A percentile compares a stretch with the other conserved stretches of the same genome.
These are phyloP conservation scores for Domatiomyces catenatus DNA, from an alignment of 2,329 filamentous ascomycete genomes.

Conservation along the genomic window DNA sequence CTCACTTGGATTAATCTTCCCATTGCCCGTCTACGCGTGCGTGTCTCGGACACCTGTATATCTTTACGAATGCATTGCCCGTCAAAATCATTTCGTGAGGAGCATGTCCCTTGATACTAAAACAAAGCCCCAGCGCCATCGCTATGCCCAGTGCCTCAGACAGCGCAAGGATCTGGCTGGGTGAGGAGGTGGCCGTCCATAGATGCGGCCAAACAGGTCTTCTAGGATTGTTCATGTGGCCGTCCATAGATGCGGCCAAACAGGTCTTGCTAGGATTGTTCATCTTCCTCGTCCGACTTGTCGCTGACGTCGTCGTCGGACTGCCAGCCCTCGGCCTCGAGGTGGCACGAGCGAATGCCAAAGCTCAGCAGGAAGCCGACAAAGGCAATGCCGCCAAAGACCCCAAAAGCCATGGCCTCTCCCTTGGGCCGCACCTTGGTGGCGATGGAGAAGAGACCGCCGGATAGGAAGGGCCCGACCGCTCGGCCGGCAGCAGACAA, in stretches of 20 bases:
- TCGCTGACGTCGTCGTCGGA: constrained; percentile 27
- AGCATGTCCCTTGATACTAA: neutral
- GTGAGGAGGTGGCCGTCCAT: neutral
- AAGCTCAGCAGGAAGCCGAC: constrained; percentile 67
- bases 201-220: neutral
- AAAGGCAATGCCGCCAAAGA: constrained; percentile 72
- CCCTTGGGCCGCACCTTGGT: constrained; percentile 61
- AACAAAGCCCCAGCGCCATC: neutral
- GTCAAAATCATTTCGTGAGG: neutral
- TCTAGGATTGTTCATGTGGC: constrained; percentile 6
- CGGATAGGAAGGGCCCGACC: constrained; percentile 75
- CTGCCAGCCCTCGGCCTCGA: constrained; percentile 44
- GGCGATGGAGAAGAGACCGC: constrained; percentile 68
- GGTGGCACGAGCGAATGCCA: constrained; percentile 50
- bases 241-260: neutral
- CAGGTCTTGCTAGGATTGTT: neutral
- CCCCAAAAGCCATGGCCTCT: constrained; percentile 68
- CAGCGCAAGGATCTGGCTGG: neutral
- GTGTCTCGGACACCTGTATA: neutral
- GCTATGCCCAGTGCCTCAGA: neutral
- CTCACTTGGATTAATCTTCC: neutral
- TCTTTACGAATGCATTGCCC: neutral
- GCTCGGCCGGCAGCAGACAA: constrained; percentile 81
- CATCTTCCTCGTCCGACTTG: constrained; percentile 33
- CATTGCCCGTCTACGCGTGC: neutral